These are phyloP conservation scores for Leccinum subfulvum DNA, from an alignment of 1,284 basidiomycete species.

Conservation along the genomic window DNA sequence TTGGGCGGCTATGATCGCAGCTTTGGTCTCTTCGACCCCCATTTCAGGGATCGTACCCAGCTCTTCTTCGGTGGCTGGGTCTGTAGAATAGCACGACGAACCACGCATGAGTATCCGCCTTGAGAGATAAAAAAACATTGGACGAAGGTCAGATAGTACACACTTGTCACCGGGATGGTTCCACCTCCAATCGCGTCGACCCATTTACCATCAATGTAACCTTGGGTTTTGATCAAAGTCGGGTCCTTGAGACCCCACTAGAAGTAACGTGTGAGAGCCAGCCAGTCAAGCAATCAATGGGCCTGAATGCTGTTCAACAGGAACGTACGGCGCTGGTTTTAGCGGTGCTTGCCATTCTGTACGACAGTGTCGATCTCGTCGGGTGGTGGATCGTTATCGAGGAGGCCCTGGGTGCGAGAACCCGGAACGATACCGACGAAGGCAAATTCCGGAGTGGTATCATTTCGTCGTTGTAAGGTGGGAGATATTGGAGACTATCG, in stretches of 20 bases:
- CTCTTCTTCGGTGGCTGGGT: slow-evolving; percentile 80
- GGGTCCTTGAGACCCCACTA: slow-evolving; percentile 78
- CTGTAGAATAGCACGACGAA: slow-evolving; percentile 39
- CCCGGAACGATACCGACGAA: slow-evolving; percentile 18
- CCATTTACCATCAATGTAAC: slow-evolving; percentile 81
- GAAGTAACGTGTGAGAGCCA: background rate
- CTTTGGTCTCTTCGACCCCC: slow-evolving; percentile 76
- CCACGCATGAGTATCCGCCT: slow-evolving; percentile 3
- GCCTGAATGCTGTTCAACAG: background rate
- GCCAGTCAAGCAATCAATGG: background rate
- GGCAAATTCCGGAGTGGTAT: slow-evolving; percentile 16
- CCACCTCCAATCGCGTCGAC: slow-evolving; percentile 71
- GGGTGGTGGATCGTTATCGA: slow-evolving; percentile 3
- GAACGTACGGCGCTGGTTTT: slow-evolving; percentile 26
- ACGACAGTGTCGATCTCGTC: slow-evolving; percentile 16
- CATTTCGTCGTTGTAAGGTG: slow-evolving; percentile 9
- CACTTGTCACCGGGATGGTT: slow-evolving; percentile 76
- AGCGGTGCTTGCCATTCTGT: slow-evolving; percentile 35
- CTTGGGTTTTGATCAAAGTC: slow-evolving; percentile 72
- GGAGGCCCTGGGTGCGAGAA: slow-evolving; percentile 18
- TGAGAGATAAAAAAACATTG: background rate
- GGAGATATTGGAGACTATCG: background rate
- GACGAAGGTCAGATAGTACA: slow-evolving; percentile 27
- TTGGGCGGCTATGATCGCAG: slow-evolving; percentile 76
- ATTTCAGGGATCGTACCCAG: slow-evolving; percentile 86